A percentile compares a stretch with the other conserved stretches of the same genome.
phyloP scores from a whole-genome alignment of 108 stramenopile genomes.

The Cyclostephanos invisitatus region DNA sequence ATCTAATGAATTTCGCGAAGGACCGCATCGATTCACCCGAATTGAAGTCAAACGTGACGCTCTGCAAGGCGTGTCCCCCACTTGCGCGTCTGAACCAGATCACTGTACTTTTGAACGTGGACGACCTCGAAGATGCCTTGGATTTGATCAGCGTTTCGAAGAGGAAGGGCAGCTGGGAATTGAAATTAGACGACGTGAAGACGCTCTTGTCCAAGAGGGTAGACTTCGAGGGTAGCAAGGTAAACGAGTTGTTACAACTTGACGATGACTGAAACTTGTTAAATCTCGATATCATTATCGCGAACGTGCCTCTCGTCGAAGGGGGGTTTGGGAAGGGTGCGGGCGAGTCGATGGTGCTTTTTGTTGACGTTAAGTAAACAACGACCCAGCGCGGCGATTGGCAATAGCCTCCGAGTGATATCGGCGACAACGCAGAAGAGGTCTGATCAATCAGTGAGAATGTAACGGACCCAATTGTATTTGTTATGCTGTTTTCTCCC shows the following conservation, averaged over 20 bases:
- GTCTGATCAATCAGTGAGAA: too few species aligned
- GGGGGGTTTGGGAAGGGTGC: too few species aligned
- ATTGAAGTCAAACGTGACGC: constrained; percentile 61
- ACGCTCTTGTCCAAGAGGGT: constrained; percentile 65
- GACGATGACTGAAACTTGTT: constrained; percentile 31
- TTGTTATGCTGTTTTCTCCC: too few species aligned
- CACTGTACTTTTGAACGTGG: constrained; percentile 74
- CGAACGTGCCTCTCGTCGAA: too few species aligned
- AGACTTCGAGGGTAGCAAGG: constrained; percentile 74
- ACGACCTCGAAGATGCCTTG: constrained; percentile 84
- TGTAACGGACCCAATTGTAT: too few species aligned
- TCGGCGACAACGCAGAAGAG: too few species aligned
- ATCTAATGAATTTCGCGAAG: constrained; percentile 72
- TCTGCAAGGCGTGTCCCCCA: constrained; percentile 67
- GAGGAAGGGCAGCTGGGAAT: constrained; percentile 83
- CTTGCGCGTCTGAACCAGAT: constrained; percentile 80
- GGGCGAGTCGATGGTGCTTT: too few species aligned
- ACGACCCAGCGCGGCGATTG: too few species aligned
- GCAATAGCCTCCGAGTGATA: too few species aligned
- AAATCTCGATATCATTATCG: too few species aligned
- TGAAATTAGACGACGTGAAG: constrained; percentile 80
- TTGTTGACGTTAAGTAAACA: too few species aligned
- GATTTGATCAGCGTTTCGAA: constrained; percentile 80
- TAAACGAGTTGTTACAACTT: constrained; percentile 67
- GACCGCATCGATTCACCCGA: constrained; percentile 65